Evolutionary conservation across 805 yeast species (phyloP), one percentile per base, ranked within the genome.

Genomic region (Saccharomyces jurei): DNA sequence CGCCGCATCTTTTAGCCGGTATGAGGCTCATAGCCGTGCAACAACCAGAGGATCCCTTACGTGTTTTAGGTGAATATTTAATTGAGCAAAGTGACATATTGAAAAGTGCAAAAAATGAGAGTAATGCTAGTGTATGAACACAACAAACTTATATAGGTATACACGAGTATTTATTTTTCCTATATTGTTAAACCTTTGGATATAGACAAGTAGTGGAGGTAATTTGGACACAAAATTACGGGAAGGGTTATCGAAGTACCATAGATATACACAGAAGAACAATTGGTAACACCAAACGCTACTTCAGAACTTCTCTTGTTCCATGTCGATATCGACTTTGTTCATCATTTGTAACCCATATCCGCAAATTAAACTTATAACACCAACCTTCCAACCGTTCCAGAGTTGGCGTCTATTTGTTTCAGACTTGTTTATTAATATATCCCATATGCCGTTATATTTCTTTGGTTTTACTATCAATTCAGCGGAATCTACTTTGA

Each of bases 331-430:
- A 47, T 75, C 80, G 22, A 81, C 80, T 55, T 73, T 76, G 59
- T 75, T 78, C 59, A 86, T 64, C 52, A 86, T 71, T 52, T 80
- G 77, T 60, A 87, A 77, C 1, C 96, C 91, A 86, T 95, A 92
- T 51, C 85, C 84, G 10, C 96, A 94, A 50, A 87, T 69, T 2
- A 88, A 80, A 57, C 92, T 89, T 55, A 89, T 69, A 10, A 87
- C 75, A 29, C 96, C 95, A 46, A 89, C 83, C 67, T 89, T 81
- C 98, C 98, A 92, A 41, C 98, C 99, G 60, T 92, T 80, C 77
- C 88, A 91, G 27, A 85, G 68, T 1, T 71, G 70, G 63, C 72
- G 53, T 48, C 72, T 46, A 63, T 63, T 47, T 5, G 49, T 46
- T 25, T 25, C 25, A n/a, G 49, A 26, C 22, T 80, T 69, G 55